Evolutionary conservation across 257 asterid genomes (phyloP).

Genomic region (Solanum chaucha): DNA sequence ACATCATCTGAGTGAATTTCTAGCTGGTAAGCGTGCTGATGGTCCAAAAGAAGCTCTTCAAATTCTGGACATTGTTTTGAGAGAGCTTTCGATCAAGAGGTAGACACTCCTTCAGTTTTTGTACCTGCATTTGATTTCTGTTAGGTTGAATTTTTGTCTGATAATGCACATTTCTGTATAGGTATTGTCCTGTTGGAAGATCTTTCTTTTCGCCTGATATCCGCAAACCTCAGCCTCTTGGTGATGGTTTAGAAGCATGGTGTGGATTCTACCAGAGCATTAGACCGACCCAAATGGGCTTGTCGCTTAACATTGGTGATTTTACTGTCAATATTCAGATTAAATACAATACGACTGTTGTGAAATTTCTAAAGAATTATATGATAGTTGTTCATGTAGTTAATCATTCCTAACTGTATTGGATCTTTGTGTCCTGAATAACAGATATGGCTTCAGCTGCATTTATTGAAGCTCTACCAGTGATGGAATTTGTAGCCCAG

Average conservation of each 20-base stretch:
- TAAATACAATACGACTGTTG: neutral
- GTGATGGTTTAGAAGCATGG: constrained; percentile 99
- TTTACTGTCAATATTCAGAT: neutral
- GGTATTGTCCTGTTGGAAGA: constrained; percentile 91
- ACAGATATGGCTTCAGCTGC: constrained; percentile 99
- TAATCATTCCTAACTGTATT: neutral
- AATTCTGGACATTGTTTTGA: constrained; percentile 84
- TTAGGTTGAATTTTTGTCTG: neutral
- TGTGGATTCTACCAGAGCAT: constrained; percentile 97
- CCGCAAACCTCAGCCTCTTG: constrained; percentile 79
- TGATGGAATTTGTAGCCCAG: constrained; percentile 84
- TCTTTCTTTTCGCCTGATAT: constrained; percentile 89
- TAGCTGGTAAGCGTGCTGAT: constrained; percentile 91
- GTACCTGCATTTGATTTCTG: neutral
- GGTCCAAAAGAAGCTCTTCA: constrained; percentile 94
- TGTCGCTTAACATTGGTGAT: constrained; percentile 88
- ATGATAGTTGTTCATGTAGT: neutral
- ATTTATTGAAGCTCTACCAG: constrained; percentile 95
- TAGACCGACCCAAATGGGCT: constrained; percentile 98
- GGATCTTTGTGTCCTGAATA: neutral
- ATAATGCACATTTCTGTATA: constrained; percentile 8
- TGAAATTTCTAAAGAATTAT: neutral
- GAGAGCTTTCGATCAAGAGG: constrained; percentile 87
- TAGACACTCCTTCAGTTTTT: constrained; percentile 3
- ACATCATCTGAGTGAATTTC: constrained; percentile 86